Evolutionary conservation across 805 yeast genomes (phyloP).

Genomic region (Torulaspora delbrueckii): DNA sequence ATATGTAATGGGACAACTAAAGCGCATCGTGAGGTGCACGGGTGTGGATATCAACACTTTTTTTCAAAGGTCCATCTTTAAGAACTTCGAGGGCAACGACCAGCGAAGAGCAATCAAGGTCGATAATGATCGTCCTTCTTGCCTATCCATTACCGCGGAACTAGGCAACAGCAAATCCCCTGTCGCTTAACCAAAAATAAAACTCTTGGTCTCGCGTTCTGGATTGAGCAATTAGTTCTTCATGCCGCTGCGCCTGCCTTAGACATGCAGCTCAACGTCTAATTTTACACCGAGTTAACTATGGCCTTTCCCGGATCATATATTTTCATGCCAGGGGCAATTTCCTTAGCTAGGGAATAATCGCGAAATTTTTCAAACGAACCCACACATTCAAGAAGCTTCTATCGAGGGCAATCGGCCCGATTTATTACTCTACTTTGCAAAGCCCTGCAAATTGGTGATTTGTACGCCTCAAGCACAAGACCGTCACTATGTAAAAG

Average conservation of each 20-base stretch:
- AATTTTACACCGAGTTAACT: background rate
- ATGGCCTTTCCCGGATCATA: background rate
- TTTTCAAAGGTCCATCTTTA: background rate
- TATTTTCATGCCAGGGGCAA: constrained; percentile 2
- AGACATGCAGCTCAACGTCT: constrained; percentile 2
- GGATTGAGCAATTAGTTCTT: background rate
- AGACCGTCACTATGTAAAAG: background rate
- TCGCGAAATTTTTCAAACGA: constrained; percentile 9
- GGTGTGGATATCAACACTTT: constrained; percentile 16
- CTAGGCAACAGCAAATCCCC: background rate
- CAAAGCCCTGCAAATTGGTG: constrained; percentile 2
- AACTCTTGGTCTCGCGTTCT: background rate
- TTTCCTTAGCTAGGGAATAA: constrained; percentile 6
- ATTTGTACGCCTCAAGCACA: background rate
- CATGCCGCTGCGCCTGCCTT: constrained; percentile 6
- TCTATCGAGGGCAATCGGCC: background rate
- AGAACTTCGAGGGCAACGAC: background rate
- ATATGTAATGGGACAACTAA: constrained; percentile 1
- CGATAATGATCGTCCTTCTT: no score
- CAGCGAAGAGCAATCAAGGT: background rate
- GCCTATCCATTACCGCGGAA: no score
- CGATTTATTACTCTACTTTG: background rate
- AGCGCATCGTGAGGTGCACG: constrained; percentile 11
- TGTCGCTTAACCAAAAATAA: background rate
- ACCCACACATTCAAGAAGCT: constrained; percentile 6